Conservation (phyloP, 2,329 filamentous ascomycete genomes). For the Neofusicoccum laricinum region DNA sequence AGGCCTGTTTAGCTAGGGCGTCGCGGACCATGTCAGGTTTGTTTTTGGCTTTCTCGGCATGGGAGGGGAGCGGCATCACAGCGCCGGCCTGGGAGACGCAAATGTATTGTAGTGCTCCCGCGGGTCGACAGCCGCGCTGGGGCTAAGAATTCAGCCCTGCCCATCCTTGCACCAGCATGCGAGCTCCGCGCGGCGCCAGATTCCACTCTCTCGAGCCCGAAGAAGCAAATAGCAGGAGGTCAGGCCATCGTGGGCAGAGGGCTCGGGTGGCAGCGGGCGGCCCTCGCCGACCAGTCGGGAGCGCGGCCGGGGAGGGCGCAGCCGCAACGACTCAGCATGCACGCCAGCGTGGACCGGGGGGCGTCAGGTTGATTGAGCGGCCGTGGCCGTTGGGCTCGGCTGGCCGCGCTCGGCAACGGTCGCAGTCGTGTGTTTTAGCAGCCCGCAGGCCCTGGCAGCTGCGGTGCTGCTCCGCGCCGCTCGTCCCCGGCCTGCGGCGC, state of each 20-base stretch:
- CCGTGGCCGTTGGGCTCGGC: neutral
- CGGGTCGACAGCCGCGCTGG: neutral
- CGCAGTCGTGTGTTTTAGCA: neutral
- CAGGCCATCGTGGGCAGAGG: slow-evolving; percentile 9
- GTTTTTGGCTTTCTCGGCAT: slow-evolving; percentile 6
- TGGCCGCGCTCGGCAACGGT: neutral
- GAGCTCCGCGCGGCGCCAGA: slow-evolving; percentile 1
- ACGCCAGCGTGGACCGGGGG: neutral
- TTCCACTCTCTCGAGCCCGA: neutral
- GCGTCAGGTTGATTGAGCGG: slow-evolving; percentile 5
- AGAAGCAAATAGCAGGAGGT: slow-evolving; percentile 11
- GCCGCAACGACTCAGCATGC: neutral
- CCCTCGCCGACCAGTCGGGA: slow-evolving; percentile 7
- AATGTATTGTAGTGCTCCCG: neutral
- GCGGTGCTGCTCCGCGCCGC: neutral
- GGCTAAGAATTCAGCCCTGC: neutral
- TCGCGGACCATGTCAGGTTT: slow-evolving; percentile 7
- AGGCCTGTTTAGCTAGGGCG: slow-evolving; percentile 1
- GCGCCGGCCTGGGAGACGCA: neutral
- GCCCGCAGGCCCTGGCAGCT: neutral
- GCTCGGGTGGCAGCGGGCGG: slow-evolving; percentile 11
- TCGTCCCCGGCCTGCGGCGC: neutral
- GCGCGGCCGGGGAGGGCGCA: neutral
- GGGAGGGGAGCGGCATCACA: neutral
- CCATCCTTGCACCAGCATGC: neutral